Evolutionary conservation across 805 yeast species (phyloP).

Genomic region (Suhomyces pyralidae): DNA sequence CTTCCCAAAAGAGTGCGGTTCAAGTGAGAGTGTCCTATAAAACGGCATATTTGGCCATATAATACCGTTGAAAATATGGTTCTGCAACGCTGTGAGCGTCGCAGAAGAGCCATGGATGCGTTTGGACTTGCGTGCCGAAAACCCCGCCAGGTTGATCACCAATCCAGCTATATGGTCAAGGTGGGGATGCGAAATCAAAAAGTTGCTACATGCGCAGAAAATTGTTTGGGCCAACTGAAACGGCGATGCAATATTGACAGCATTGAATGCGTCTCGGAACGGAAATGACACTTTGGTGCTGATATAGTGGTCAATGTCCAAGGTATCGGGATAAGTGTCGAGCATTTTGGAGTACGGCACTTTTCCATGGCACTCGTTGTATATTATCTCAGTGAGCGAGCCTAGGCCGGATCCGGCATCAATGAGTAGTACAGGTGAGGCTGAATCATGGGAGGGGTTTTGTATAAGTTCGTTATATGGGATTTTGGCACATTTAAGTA

Average conservation of each 20-base stretch:
- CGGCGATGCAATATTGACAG: constrained; percentile 16
- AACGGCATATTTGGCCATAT: constrained; percentile 75
- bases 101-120: constrained; percentile 50
- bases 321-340: constrained; percentile 31
- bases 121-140: constrained; percentile 31
- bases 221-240: constrained; percentile 29
- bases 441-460: constrained; percentile 7
- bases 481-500: constrained; percentile 54
- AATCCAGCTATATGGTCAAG: constrained; percentile 74
- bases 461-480: constrained; percentile 38
- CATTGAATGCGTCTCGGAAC: constrained; percentile 11
- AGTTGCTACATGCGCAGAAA: constrained; percentile 37
- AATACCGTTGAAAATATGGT: constrained; percentile 64
- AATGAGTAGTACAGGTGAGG: constrained; percentile 49
- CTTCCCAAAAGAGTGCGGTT: constrained; percentile 11
- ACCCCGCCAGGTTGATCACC: constrained; percentile 67
- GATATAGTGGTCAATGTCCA: constrained; percentile 19
- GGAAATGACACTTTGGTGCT: constrained; percentile 22
- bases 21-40: constrained; percentile 23
- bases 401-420: constrained; percentile 81
- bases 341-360: constrained; percentile 12
- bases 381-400: constrained; percentile 45
- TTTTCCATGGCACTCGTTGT: constrained; percentile 16
- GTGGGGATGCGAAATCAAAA: constrained; percentile 77
- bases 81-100: constrained; percentile 51